Conservation (phyloP, 1,139 yeast species). For the Protomyces pachydermus region DNA sequence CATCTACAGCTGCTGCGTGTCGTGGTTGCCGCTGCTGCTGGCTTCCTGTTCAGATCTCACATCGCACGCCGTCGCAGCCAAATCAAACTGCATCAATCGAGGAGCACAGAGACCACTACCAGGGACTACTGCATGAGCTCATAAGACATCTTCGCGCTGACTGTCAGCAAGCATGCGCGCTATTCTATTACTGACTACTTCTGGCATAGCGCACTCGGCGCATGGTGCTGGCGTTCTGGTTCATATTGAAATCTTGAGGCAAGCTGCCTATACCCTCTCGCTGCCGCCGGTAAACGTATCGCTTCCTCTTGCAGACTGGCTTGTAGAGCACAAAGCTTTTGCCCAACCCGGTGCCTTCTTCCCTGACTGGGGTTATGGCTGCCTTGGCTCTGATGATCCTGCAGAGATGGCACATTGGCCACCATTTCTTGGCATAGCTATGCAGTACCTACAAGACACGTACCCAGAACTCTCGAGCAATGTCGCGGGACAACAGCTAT, state of each 20-base stretch:
- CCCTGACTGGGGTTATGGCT: constrained; percentile 59
- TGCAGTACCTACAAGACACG: constrained; percentile 41
- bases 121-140: no score
- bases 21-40: no score
- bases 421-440: constrained; percentile 49
- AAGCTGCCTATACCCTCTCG: not conserved
- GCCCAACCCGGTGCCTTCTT: constrained; percentile 49
- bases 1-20: no score
- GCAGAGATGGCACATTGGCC: constrained; percentile 67
- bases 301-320: constrained; percentile 1
- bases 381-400: constrained; percentile 41
- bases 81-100: no score
- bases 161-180: no score
- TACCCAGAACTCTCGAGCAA: constrained; percentile 32
- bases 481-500: constrained; percentile 36
- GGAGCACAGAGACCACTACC: no score
- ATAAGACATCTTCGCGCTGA: no score
- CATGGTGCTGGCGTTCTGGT: constrained; percentile 13
- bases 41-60: no score
- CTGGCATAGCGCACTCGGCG: not conserved
- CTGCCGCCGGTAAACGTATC: not conserved
- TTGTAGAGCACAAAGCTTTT: not conserved
- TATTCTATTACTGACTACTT: no score
- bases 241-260: constrained; percentile 10
- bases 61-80: no score